These are phyloP conservation scores for Trebouxia sp. DNA, from an alignment of 139 green algal species.

Conservation along the genomic window DNA sequence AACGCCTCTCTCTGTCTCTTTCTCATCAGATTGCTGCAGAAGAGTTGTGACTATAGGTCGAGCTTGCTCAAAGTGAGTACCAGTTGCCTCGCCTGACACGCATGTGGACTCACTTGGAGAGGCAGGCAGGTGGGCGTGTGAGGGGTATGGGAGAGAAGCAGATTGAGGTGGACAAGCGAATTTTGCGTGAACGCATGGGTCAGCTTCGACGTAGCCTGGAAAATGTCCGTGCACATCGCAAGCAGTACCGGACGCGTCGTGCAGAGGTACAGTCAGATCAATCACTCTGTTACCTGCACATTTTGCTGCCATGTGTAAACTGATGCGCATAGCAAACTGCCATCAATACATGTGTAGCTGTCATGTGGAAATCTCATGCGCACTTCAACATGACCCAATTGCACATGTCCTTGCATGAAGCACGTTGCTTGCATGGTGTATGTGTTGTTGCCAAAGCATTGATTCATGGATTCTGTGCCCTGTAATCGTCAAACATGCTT, in stretches of 20 bases:
- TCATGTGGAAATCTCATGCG: too few relatives aligned
- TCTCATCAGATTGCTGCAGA: background rate
- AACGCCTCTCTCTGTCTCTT: background rate
- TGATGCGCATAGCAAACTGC: too few relatives aligned
- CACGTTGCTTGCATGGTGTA: too few relatives aligned
- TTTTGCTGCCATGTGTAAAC: too few relatives aligned
- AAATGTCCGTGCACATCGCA: slow-evolving; percentile 68
- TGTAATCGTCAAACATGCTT: too few relatives aligned
- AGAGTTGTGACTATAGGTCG: slow-evolving; percentile 65
- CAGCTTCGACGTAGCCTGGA: slow-evolving; percentile 72
- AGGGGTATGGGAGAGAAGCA: slow-evolving; percentile 97
- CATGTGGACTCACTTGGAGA: slow-evolving; percentile 98
- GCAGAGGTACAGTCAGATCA: slow-evolving; percentile 20
- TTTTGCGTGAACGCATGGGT: slow-evolving; percentile 68
- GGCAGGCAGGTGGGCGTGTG: slow-evolving; percentile 83
- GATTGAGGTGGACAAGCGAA: slow-evolving; percentile 96
- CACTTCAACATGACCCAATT: too few relatives aligned
- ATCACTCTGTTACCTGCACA: background rate
- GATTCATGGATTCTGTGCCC: too few relatives aligned
- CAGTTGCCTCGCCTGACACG: slow-evolving; percentile 94
- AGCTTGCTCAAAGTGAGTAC: slow-evolving; percentile 92
- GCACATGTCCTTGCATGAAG: too few relatives aligned
- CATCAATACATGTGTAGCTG: too few relatives aligned
- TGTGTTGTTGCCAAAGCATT: too few relatives aligned
- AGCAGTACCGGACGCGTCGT: slow-evolving; percentile 68